Percentiles rank a stretch among this genome's conserved stretches.
phyloP scores from a whole-genome alignment of 1,284 basidiomycete genomes.

The Ganoderma sinense region DNA sequence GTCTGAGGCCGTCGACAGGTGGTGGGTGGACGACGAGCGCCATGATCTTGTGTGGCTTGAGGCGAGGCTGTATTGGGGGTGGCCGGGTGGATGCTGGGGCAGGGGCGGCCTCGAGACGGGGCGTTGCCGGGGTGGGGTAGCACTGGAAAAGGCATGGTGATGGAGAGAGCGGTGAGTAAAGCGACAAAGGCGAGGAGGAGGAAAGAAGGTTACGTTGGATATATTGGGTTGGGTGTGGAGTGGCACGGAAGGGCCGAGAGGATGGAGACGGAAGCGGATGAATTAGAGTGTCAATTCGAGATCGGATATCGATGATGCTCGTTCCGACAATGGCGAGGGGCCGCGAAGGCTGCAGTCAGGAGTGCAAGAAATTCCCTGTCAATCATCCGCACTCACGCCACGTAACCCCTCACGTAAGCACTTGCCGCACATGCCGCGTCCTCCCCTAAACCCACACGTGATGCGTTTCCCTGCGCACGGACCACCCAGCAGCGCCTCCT shows the following conservation, averaged over 20 bases:
- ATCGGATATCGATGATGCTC: constrained; percentile 31
- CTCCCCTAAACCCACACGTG: constrained; percentile 19
- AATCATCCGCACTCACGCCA: constrained; percentile 20
- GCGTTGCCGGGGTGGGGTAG: background rate
- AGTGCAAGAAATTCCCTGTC: constrained; percentile 12
- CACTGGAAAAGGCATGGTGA: constrained; percentile 13
- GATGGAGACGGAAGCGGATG: constrained; percentile 24
- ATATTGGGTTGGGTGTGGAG: constrained; percentile 11
- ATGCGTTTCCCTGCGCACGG: constrained; percentile 11
- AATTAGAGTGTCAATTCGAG: constrained; percentile 24
- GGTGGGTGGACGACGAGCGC: constrained; percentile 26
- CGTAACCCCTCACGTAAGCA: constrained; percentile 26
- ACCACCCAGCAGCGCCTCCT: constrained; percentile 7
- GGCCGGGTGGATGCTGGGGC: background rate
- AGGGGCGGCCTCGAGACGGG: background rate
- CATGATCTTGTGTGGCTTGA: constrained; percentile 14
- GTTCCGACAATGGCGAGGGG: constrained; percentile 26
- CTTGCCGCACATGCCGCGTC: constrained; percentile 14
- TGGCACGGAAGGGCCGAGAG: constrained; percentile 19
- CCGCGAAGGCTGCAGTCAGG: constrained; percentile 16
- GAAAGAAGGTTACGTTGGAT: constrained; percentile 17
- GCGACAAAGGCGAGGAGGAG: constrained; percentile 5
- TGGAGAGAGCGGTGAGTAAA: constrained; percentile 14
- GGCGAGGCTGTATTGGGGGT: constrained; percentile 1
- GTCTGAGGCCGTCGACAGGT: constrained; percentile 22